These are phyloP conservation scores for Coleophoma crateriformis DNA, from an alignment of 2,329 filamentous ascomycete genomes.

Conservation along the genomic window DNA sequence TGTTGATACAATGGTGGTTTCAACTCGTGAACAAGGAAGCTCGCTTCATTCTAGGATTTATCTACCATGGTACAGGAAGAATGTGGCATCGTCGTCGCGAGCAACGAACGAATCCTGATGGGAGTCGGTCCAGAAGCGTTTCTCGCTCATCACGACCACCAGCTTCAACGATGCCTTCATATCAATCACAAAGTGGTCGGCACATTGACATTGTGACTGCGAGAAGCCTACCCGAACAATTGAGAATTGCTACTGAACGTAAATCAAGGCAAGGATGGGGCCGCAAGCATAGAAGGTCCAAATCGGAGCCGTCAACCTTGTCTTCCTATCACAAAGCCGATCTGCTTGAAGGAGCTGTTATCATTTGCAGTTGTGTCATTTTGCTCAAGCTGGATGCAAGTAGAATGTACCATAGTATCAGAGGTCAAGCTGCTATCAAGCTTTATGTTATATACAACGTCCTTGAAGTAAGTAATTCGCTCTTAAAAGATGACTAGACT, in stretches of 20 bases:
- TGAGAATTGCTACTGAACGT: slow-evolving; percentile 16
- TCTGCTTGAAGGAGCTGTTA: slow-evolving; percentile 82
- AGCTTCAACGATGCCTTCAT: slow-evolving; percentile 18
- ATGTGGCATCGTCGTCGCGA: slow-evolving; percentile 59
- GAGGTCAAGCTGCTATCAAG: slow-evolving; percentile 94
- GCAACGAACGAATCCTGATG: slow-evolving; percentile 34
- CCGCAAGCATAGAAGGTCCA: slow-evolving; percentile 62
- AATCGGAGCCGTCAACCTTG: slow-evolving; percentile 79
- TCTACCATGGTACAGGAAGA: slow-evolving; percentile 73
- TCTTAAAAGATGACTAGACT: slow-evolving; percentile 28
- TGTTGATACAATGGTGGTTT: slow-evolving; percentile 74
- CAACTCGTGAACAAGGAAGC: slow-evolving; percentile 67
- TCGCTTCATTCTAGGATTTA: slow-evolving; percentile 66
- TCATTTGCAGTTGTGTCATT: slow-evolving; percentile 77
- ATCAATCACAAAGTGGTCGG: slow-evolving; percentile 14
- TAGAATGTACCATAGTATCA: slow-evolving; percentile 96
- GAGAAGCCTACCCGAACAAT: slow-evolving; percentile 10
- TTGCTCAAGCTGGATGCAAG: slow-evolving; percentile 92
- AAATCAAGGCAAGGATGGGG: slow-evolving; percentile 23
- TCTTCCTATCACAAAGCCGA: slow-evolving; percentile 92
- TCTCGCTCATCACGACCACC: slow-evolving; percentile 19
- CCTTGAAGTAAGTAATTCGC: slow-evolving; percentile 56
- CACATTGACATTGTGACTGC: slow-evolving; percentile 7
- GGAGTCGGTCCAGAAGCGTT: slow-evolving; percentile 18
- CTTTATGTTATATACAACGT: slow-evolving; percentile 99